Percentiles rank a stretch among this genome's conserved stretches.
Conservation (phyloP, 208 protist genomes). For the Leptomonas seymouri region DNA sequence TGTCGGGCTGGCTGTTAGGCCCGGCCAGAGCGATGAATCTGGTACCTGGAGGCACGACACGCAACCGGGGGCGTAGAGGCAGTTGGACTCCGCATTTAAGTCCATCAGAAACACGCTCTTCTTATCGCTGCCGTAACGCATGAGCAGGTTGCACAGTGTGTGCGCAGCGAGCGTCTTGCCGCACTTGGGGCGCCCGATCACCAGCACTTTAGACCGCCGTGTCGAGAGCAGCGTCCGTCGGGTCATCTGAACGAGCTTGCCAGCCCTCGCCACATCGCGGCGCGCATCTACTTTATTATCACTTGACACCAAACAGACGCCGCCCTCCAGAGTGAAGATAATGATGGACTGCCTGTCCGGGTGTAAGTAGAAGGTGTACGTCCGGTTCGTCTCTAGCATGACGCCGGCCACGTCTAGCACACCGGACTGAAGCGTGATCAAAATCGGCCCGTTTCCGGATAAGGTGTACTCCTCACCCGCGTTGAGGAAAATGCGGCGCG, state of each 20-base stretch:
- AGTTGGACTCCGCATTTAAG: constrained; percentile 79
- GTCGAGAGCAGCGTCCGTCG: constrained; percentile 45
- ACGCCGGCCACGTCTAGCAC: constrained; percentile 76
- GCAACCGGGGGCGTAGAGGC: constrained; percentile 68
- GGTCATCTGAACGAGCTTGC: constrained; percentile 62
- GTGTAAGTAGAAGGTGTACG: constrained; percentile 56
- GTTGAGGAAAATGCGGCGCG: constrained; percentile 55
- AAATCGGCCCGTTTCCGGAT: constrained; percentile 44
- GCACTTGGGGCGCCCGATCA: constrained; percentile 53
- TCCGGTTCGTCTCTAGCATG: constrained; percentile 53
- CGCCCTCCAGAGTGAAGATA: constrained; percentile 79
- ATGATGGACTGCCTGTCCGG: constrained; percentile 41
- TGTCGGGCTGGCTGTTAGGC: constrained; percentile 42
- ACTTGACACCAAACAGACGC: constrained; percentile 42
- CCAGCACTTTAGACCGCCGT: constrained; percentile 52
- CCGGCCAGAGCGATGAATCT: constrained; percentile 49
- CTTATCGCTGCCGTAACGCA: constrained; percentile 31
- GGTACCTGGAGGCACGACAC: constrained; percentile 47
- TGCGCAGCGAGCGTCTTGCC: constrained; percentile 78
- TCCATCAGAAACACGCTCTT: constrained; percentile 52
- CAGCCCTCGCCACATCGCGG: constrained; percentile 36
- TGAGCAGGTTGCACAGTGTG: constrained; percentile 75
- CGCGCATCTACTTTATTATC: constrained; percentile 46
- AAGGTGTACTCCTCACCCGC: constrained; percentile 83
- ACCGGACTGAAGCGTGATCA: constrained; percentile 60